Evolutionary conservation across 1,284 basidiomycete genomes (phyloP), one percentile per base, ranked within the genome.

Genomic region (Puccinia hordei): DNA sequence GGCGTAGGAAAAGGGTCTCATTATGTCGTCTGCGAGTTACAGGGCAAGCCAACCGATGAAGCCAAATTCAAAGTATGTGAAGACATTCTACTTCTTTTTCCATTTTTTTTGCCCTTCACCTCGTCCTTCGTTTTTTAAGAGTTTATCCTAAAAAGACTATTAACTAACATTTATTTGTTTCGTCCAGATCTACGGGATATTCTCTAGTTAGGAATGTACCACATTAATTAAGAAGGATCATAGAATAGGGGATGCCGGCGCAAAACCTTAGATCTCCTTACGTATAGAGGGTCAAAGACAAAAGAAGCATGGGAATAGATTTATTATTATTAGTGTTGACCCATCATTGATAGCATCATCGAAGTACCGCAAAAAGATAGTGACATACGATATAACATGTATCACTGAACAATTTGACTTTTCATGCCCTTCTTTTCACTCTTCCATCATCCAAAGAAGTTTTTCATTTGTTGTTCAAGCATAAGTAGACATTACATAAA

Each of bases 1-100:
- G 88, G 86, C 81, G 94, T 96, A 33, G 84, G 89, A 22, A 87
- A 89, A 38, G 94, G 94, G 6, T 90, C 91, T 69, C 94, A 96
- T 85, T 95, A 89, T 84, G 91, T 95, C 79, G 93, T 95, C 85
- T 95, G 93, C 84, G 86, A 90, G 84, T 86, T 95, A 72, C 80
- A 81, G 63, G 53, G 49, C 24, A 73, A 44, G 4, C 51, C 77
- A 2, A 35, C 22, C 22, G 69, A 81, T 27, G 27, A 57, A 38
- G 57, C 73, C 22, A 76, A 76, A 71, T 81, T 81, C 30, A 81
- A 81, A 53, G 76, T 81, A 19, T 24, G 69, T 12, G 44, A 69
- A n/a, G 51, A 27, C 44, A 22, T 19, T 55, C 27, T 33, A 1
- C 49, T 27, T 66, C n/a, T 27, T 24, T 55, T 24, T 44, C 17